Evolutionary conservation across 257 asterid species (phyloP).

Genomic region (Mentha longifolia): DNA sequence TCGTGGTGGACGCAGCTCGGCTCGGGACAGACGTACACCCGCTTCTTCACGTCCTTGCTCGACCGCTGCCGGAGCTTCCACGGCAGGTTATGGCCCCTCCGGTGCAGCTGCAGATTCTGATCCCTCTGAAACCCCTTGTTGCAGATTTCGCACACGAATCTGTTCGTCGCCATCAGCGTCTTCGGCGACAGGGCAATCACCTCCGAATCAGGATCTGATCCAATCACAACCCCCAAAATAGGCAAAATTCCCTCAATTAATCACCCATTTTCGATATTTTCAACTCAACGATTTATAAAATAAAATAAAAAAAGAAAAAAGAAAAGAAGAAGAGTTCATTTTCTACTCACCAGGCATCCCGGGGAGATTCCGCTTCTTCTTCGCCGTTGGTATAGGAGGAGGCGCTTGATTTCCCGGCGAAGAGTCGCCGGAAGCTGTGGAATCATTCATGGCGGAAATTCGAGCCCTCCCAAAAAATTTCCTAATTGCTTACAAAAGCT

Average conservation of each 20-base stretch:
- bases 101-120: slow-evolving; percentile 90
- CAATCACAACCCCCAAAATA: slow-evolving; percentile 6
- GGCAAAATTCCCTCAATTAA: background rate
- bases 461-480: background rate
- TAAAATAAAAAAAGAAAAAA: too few species aligned
- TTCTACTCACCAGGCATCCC: slow-evolving; percentile 83
- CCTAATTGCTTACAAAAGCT: background rate
- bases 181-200: slow-evolving; percentile 82
- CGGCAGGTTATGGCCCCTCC: slow-evolving; percentile 88
- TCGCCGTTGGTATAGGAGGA: slow-evolving; percentile 44
- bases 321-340: background rate
- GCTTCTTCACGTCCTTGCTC: slow-evolving; percentile 61
- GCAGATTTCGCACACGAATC: slow-evolving; percentile 89
- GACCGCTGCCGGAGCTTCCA: slow-evolving; percentile 86
- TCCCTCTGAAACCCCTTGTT: slow-evolving; percentile 86
- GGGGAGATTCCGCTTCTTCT: slow-evolving; percentile 85
- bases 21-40: slow-evolving; percentile 89
- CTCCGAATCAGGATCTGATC: slow-evolving; percentile 86
- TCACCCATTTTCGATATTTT: background rate
- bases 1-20: slow-evolving; percentile 77
- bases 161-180: slow-evolving; percentile 69
- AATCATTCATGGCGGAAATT: slow-evolving; percentile 51
- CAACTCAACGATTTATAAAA: background rate
- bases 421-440: slow-evolving; percentile 54
- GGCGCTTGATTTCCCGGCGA: slow-evolving; percentile 49